Base-by-base conservation (phyloP, 2,329 filamentous ascomycete genomes). In the Aureobasidium sp. region DNA sequence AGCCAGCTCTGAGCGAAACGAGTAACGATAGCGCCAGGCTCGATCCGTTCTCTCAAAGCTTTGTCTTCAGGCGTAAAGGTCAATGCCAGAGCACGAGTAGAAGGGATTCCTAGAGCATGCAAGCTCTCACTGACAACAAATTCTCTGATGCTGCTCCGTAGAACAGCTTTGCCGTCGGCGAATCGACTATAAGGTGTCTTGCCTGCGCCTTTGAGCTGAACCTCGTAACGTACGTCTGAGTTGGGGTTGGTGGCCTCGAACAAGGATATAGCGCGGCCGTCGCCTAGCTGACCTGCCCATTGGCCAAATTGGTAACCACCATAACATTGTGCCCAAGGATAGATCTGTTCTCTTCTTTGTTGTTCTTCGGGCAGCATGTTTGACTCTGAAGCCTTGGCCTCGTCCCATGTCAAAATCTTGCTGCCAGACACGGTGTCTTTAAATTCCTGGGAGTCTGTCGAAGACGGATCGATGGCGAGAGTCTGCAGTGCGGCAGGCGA, bases 301-400 rank as follows among this genome's bases (percentile, higher is more conserved):
- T 89, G 86, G 6, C 94, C 94, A 63, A 77, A 76, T 55, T 76
- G 75, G 68, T 81, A 79, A 62, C 93, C 93, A 63, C 94, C 94
- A 73, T 99, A 99, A 77, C 94, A 97, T 76, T 99, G 94, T 36
- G 94, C 92, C 94, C 94, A 99, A 0, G 94, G 93, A 73, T 99
- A 99, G 47, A 94, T 86, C 24, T 89, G 88, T 63, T 85, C 78
- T 27, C 77, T 72, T 66, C 79, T 81, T 63, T 84, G 80, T 64
- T 87, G 82, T 65, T 88, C 82, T 82, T 70, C 68, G 26, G 71
- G 69, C 15, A 44, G 4, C 39, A 51, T 61, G 20, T 47, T 52
- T 10, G 34, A 66, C 67, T 69, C 43, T 26, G 52, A 44, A 24
- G 59, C 61, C 34, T 73, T 68, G 5, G 85, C 82, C 63, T 88